Conservation (phyloP, 2,329 filamentous ascomycete species). For the Colletotrichum eleusines region DNA sequence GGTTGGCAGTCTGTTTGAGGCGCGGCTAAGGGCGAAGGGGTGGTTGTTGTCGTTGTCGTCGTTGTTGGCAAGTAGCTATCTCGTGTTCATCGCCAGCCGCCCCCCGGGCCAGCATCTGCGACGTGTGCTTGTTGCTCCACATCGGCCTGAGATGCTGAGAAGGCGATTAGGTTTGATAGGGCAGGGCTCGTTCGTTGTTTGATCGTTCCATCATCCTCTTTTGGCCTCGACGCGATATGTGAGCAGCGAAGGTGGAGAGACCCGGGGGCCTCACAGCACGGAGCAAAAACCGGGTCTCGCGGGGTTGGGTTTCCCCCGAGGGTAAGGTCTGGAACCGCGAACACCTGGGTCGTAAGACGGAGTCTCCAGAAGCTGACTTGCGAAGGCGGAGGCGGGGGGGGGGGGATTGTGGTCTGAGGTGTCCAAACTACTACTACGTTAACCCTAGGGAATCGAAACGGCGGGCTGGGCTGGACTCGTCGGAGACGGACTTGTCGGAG, state of each 20-base stretch:
- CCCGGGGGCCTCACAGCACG: neutral
- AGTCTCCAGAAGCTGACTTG: neutral
- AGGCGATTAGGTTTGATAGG: neutral
- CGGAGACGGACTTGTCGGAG: neutral
- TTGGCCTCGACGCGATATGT: neutral
- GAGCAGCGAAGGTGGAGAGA: neutral
- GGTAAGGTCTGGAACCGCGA: neutral
- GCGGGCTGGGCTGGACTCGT: conserved; percentile 4
- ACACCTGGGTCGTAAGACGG: neutral
- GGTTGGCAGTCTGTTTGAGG: conserved; percentile 5
- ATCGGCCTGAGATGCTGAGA: conserved; percentile 19
- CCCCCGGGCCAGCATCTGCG: neutral
- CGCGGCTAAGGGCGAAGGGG: neutral
- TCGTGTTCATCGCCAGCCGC: conserved; percentile 5
- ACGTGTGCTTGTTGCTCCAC: conserved; percentile 13
- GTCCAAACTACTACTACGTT: neutral
- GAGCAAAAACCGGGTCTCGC: conserved; percentile 3
- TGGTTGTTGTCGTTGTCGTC: no score
- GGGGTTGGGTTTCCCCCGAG: conserved; percentile 5
- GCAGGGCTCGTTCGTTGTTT: neutral
- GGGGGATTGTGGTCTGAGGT: neutral
- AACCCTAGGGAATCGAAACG: conserved; percentile 14
- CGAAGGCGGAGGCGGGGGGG: no score
- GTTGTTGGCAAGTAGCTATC: no score
- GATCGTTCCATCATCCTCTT: neutral